Conservation (phyloP, 805 yeast species). For the Jamesozyma rosinii region DNA sequence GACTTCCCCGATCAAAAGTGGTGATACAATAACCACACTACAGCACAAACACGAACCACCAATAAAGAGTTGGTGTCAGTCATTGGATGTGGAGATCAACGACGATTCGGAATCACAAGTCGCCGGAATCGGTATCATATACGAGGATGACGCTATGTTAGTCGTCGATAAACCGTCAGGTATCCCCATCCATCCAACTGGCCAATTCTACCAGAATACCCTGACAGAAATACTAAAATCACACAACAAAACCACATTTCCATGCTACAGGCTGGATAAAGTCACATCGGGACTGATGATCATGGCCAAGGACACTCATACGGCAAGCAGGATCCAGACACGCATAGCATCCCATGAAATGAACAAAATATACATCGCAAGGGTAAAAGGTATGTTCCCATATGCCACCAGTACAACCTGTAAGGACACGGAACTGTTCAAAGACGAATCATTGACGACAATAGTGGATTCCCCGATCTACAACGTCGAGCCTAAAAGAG, state of each 20-base stretch:
- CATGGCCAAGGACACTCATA: constrained; percentile 21
- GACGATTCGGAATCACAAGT: constrained; percentile 9
- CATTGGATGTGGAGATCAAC: constrained; percentile 5
- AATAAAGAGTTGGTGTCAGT: constrained; percentile 37
- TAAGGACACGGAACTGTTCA: not conserved
- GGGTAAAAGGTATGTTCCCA: constrained; percentile 81
- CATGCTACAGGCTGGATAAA: constrained; percentile 83
- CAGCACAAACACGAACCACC: constrained; percentile 88
- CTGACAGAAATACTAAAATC: constrained; percentile 65
- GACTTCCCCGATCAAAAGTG: constrained; percentile 13
- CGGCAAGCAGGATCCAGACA: constrained; percentile 62
- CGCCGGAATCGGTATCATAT: constrained; percentile 50
- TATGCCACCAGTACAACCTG: not conserved
- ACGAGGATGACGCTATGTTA: constrained; percentile 63
- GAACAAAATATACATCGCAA: constrained; percentile 69
- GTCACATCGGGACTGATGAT: constrained; percentile 88
- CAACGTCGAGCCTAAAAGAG: constrained; percentile 62
- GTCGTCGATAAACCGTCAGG: constrained; percentile 92
- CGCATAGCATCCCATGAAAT: constrained; percentile 52
- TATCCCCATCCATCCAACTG: constrained; percentile 92
- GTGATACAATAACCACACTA: constrained; percentile 21
- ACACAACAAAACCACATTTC: constrained; percentile 45
- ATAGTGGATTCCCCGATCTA: constrained; percentile 38
- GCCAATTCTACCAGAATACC: constrained; percentile 64
- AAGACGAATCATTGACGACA: constrained; percentile 4